These are phyloP conservation scores for Volvox africanus DNA, from an alignment of 139 green algal species.

Conservation along the genomic window DNA sequence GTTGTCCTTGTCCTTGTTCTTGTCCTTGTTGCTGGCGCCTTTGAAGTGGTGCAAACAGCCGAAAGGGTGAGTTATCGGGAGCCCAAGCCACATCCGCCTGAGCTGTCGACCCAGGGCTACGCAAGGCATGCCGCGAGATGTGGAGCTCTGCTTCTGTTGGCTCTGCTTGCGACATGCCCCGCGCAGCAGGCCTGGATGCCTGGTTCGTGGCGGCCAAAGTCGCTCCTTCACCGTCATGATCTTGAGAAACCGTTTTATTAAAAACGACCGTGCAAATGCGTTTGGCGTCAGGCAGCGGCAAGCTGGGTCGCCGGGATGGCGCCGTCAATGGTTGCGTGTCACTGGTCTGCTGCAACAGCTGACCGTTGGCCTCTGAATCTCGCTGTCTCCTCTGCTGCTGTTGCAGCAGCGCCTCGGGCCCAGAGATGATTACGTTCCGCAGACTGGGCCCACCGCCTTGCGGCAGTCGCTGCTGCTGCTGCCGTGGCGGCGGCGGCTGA, in stretches of 20 bases:
- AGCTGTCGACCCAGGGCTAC: neutral
- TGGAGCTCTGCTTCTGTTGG: neutral
- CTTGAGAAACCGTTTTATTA: neutral
- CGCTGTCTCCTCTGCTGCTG: neutral
- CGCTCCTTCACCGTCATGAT: neutral
- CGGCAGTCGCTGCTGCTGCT: neutral
- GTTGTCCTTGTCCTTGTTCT: neutral
- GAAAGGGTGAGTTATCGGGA: neutral
- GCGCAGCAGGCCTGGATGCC: neutral
- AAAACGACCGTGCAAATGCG: neutral
- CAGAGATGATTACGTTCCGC: neutral
- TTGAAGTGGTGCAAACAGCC: neutral
- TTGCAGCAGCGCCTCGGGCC: neutral
- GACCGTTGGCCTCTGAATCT: too few species aligned
- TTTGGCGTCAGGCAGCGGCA: constrained; percentile 1
- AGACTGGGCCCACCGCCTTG: neutral
- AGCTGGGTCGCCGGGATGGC: neutral
- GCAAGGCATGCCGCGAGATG: neutral
- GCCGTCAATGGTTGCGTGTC: neutral
- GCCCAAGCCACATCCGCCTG: neutral
- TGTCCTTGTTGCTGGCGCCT: neutral
- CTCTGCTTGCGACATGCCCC: neutral
- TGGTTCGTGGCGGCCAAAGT: neutral
- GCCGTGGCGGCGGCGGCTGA: neutral
- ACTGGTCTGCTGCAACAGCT: neutral